A percentile compares a stretch with the other conserved stretches of the same genome.
These are phyloP conservation scores for Ulota crispa DNA, from an alignment of 225 moss, liverwort and hornwort species.

Conservation along the genomic window DNA sequence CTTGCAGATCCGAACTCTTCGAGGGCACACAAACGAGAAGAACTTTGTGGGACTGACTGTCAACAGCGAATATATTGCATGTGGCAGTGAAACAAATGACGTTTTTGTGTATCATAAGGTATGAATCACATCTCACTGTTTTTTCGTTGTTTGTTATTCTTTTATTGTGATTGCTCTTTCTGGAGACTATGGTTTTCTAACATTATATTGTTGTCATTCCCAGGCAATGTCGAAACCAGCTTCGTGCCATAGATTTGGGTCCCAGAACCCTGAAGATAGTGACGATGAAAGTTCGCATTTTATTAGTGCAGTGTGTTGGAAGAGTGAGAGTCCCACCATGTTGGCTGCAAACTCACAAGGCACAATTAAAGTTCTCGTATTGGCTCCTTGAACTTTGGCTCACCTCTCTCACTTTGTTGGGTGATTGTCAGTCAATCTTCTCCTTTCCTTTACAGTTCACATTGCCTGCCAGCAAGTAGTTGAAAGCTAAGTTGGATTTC, in stretches of 20 bases:
- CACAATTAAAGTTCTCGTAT: conserved; percentile 91
- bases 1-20: conserved; percentile 75
- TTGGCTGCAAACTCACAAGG: conserved; percentile 94
- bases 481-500: not conserved
- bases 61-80: conserved; percentile 93
- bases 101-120: conserved; percentile 98
- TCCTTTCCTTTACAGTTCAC: not conserved
- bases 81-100: conserved; percentile 96
- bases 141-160: not conserved
- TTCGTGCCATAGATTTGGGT: conserved; percentile 59
- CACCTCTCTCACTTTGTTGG: not conserved
- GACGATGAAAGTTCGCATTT: conserved; percentile 61
- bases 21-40: conserved; percentile 94
- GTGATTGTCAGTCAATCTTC: not conserved
- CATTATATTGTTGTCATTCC: not conserved
- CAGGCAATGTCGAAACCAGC: conserved; percentile 62
- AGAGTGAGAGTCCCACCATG: conserved; percentile 96
- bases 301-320: conserved; percentile 98
- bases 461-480: not conserved
- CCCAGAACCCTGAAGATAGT: conserved; percentile 46
- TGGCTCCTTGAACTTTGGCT: conserved; percentile 65
- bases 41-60: conserved; percentile 93
- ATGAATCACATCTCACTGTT: not conserved
- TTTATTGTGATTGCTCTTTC: not conserved
- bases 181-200: not conserved